Base-by-base conservation (phyloP, 371 early-diverging fungal genomes). In the Rhizopus microsporus region DNA sequence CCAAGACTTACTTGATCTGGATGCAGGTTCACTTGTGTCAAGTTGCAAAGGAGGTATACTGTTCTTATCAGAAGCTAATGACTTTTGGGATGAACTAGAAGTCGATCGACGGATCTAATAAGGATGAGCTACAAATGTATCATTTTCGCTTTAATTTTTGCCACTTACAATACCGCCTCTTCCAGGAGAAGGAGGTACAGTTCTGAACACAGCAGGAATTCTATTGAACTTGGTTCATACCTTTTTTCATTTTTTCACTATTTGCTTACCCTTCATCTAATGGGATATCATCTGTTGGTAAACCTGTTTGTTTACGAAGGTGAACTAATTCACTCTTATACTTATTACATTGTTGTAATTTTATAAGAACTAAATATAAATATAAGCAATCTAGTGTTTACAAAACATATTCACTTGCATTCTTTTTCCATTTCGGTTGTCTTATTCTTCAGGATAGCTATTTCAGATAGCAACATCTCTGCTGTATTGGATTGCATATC, bases 341-440 rank as follows among this genome's bases (percentile, higher is more conserved):
- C 43, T 82, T 75, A 67, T 85, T 86, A 60, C 86, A 84, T 60
- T 87, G 91, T 50, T 78, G 83, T 56, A 82, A 83, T 64, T 85
- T 89, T 57, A 77, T 72, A 42, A 85, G 58, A 47, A 83, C 85
- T 84, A 50, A 3, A 30, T 7, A n/a, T 23, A 29, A 29, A 56
- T 5, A 16, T 47, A 54, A 47, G 37, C 5, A 46, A 31, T 40
- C 16, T 8, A 15, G 44, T 13, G 8, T 54, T 4, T 48, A 23
- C 23, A 23, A 9, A 10, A 8, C 33, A 23, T 43, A 43, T 51
- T 17, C 9, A 15, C 74, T 60, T 80, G 83, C 88, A 83, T 77
- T 92, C 92, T 60, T 85, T 85, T 64, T 90, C 90, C 59, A 89
- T 81, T 44, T 89, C 90, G 10, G 77, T 69, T 17, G 88, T 65